These are phyloP conservation scores for Globisporangium perplexum DNA, from an alignment of 352 stramenopile species.

Conservation along the genomic window DNA sequence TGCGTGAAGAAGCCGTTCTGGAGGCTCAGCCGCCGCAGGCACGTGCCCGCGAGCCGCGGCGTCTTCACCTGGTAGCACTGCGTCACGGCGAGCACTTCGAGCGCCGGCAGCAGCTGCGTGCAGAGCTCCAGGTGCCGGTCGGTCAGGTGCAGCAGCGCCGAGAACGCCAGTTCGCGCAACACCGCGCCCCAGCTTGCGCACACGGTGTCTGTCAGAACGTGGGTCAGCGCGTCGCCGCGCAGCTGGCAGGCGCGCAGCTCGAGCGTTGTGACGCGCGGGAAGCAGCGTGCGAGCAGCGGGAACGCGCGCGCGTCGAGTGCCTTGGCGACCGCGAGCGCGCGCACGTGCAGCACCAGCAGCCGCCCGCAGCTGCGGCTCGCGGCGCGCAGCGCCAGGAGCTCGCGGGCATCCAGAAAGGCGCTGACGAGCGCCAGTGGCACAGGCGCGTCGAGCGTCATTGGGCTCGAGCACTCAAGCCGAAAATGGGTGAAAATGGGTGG, in stretches of 20 bases:
- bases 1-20: slow-evolving; percentile 35
- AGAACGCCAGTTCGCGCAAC: slow-evolving; percentile 39
- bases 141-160: slow-evolving; percentile 35
- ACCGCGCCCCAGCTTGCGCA: slow-evolving; percentile 3
- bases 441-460: neutral
- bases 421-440: slow-evolving; percentile 6
- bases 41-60: slow-evolving; percentile 27
- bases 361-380: slow-evolving; percentile 4
- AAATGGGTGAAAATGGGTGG: too few species aligned
- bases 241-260: slow-evolving; percentile 4
- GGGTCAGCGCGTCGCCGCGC: neutral
- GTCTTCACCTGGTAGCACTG: slow-evolving; percentile 60
- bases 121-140: slow-evolving; percentile 38
- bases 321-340: slow-evolving; percentile 5
- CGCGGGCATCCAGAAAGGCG: slow-evolving; percentile 2
- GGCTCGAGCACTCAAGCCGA: neutral
- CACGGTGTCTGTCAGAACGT: neutral
- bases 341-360: slow-evolving; percentile 7
- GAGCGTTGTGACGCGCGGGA: slow-evolving; percentile 8
- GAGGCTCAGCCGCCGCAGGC: slow-evolving; percentile 31
- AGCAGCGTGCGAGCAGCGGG: slow-evolving; percentile 6
- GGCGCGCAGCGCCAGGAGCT: slow-evolving; percentile 6
- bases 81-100: slow-evolving; percentile 38
- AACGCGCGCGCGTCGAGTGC: slow-evolving; percentile 1
- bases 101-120: slow-evolving; percentile 25